These are phyloP conservation scores for Fomes fomentarius DNA, from an alignment of 1,284 basidiomycete genomes.

Conservation along the genomic window DNA sequence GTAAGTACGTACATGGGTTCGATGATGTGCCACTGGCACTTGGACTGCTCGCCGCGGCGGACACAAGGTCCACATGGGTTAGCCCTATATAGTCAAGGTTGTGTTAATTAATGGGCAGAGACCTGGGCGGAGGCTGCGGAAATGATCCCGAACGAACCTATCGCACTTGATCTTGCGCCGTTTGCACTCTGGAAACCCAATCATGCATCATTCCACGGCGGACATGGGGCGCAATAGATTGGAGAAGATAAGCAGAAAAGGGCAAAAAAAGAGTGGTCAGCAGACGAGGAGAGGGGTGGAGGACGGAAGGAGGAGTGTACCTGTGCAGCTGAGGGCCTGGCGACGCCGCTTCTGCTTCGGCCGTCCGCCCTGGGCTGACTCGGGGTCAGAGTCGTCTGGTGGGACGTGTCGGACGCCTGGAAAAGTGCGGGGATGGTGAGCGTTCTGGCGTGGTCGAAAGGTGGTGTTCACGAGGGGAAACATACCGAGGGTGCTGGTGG, in stretches of 20 bases:
- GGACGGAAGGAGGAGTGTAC: conserved; percentile 41
- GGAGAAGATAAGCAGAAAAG: conserved; percentile 12
- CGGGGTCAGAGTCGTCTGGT: conserved; percentile 48
- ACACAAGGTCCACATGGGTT: conserved; percentile 61
- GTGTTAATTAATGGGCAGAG: conserved; percentile 24
- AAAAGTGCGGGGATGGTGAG: not conserved
- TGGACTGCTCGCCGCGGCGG: conserved; percentile 53
- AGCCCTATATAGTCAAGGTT: conserved; percentile 36
- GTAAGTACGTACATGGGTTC: conserved; percentile 53
- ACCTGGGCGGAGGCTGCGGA: conserved; percentile 23
- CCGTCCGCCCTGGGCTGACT: conserved; percentile 54
- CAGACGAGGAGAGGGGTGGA: conserved; percentile 2
- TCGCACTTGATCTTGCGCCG: conserved; percentile 66
- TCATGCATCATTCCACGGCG: conserved; percentile 2
- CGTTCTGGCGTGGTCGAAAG: not conserved
- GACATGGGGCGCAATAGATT: conserved; percentile 6
- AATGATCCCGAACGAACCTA: conserved; percentile 45
- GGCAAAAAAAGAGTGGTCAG: conserved; percentile 11
- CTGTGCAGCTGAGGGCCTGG: conserved; percentile 78
- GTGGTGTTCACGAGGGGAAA: not conserved
- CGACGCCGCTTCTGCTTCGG: conserved; percentile 77
- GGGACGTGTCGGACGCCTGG: conserved; percentile 26
- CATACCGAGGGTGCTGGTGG: conserved; percentile 28
- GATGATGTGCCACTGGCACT: conserved; percentile 60
- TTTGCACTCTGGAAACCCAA: conserved; percentile 51